Evolutionary conservation across 805 yeast genomes (phyloP).

Genomic region (Brettanomyces sp.): DNA sequence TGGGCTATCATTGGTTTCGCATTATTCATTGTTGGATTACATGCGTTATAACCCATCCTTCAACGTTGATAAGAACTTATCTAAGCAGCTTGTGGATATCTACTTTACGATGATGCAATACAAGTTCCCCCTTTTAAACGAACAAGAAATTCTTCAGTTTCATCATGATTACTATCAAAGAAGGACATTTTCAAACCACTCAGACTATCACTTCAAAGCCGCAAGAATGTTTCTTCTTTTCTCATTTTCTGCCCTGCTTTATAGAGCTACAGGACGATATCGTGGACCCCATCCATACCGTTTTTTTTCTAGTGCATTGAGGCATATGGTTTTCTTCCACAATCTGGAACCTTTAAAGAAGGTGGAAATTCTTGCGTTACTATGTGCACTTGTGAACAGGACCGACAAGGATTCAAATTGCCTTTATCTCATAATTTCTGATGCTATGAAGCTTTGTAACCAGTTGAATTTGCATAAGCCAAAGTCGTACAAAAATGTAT

Average conservation of each 20-base stretch:
- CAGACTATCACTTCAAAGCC: constrained; percentile 41
- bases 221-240: constrained; percentile 49
- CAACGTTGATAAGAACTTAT: constrained; percentile 39
- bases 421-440: constrained; percentile 42
- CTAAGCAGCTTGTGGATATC: constrained; percentile 44
- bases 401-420: constrained; percentile 53
- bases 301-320: constrained; percentile 50
- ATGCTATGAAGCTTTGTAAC: constrained; percentile 40
- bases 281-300: constrained; percentile 45
- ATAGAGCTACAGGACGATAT: constrained; percentile 48
- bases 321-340: constrained; percentile 42
- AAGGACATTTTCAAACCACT: constrained; percentile 13
- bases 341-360: constrained; percentile 32
- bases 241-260: constrained; percentile 41
- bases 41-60: constrained; percentile 39
- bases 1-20: constrained; percentile 25
- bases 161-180: constrained; percentile 32
- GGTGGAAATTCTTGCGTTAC: constrained; percentile 42
- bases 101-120: constrained; percentile 47
- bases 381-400: constrained; percentile 47
- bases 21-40: constrained; percentile 39
- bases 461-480: constrained; percentile 28
- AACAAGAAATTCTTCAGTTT: constrained; percentile 39
- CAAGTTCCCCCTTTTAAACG: constrained; percentile 47
- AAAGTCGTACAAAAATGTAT: constrained; percentile 24